Base-by-base conservation (phyloP, 78 protist genomes). In the Andalucia godoyi region DNA sequence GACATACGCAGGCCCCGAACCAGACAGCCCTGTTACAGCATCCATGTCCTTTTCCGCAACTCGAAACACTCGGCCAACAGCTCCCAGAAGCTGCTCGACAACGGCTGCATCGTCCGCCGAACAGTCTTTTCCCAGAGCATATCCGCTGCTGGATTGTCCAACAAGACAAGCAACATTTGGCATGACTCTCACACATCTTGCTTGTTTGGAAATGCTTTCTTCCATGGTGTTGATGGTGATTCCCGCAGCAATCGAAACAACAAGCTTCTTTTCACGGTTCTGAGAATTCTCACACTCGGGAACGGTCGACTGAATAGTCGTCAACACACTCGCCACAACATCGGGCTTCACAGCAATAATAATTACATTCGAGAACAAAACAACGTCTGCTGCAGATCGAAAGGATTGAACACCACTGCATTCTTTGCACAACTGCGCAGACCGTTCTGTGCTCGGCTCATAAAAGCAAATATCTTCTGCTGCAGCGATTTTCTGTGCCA, bases 1-100 rank as follows among this genome's bases (percentile, higher is more conserved):
- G 34, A n/a, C 80, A 32, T 76, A 81, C 21, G 89, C 89, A 0
- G 86, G 86, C 30, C 89, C 89, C 17, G 57, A 29, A 40, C 89
- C 89, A 18, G 66, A 34, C n/a, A 84, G 55, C 10, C 87, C 87
- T 6, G 87, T 81, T 34, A 78, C 87, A 17, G 83, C 82, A 41
- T 84, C 80, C 15, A 57, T 53, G 34, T 36, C 21, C 55, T 70
- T 76, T 7, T 70, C 55, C 18, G 46, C 58, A n/a, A 66, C 53
- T 17, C 37, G 3, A 25, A 29, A 47, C 29, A 40, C 62, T 4
- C 23, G 1, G 21, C 85, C 87, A 5, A 78, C 8, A 6, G 84
- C 32, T 12, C 57, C 18, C 27, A 77, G 40, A 5, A 82, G 5
- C 41, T 8, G 6, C 21, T 17, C 7, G 27, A 41, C 70, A 38